A percentile compares a stretch with the other conserved stretches of the same genome.
Evolutionary conservation across 768 basidiomycete genomes (phyloP).

Genomic region (Termitomyces sp.): DNA sequence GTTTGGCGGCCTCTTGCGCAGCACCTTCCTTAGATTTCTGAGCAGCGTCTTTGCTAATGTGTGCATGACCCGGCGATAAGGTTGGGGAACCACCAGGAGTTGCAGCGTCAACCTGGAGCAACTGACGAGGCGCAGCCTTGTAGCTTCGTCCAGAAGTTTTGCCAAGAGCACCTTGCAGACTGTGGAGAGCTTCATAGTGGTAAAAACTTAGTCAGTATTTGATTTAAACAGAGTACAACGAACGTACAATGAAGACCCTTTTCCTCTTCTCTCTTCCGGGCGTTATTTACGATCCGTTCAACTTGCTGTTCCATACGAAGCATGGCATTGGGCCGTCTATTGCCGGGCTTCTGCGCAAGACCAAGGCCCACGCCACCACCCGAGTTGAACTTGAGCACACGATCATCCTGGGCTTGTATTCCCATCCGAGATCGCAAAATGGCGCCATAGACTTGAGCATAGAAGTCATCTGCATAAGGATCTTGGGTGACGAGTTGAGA

Average conservation of each 20-base stretch:
- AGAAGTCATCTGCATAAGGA: slow-evolving; percentile 97
- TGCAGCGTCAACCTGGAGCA: slow-evolving; percentile 80
- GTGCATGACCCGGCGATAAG: slow-evolving; percentile 39
- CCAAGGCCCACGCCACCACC: slow-evolving; percentile 86
- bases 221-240: slow-evolving; percentile 5
- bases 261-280: slow-evolving; percentile 81
- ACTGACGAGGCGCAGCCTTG: slow-evolving; percentile 94
- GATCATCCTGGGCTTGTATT: slow-evolving; percentile 66
- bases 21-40: slow-evolving; percentile 46
- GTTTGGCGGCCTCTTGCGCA: slow-evolving; percentile 70
- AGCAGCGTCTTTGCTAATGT: slow-evolving; percentile 52
- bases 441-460: slow-evolving; percentile 93
- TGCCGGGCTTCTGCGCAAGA: slow-evolving; percentile 61
- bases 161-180: slow-evolving; percentile 89
- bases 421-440: slow-evolving; percentile 78
- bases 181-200: slow-evolving; percentile 52
- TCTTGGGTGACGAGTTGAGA: slow-evolving; percentile 97
- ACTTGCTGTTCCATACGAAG: slow-evolving; percentile 94
- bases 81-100: slow-evolving; percentile 41
- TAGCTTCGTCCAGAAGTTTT: slow-evolving; percentile 92
- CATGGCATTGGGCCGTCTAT: slow-evolving; percentile 80
- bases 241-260: slow-evolving; percentile 60
- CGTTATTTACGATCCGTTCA: slow-evolving; percentile 92
- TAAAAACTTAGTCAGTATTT: not conserved
- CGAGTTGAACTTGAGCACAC: slow-evolving; percentile 82